phyloP scores from a whole-genome alignment of 345 rosid species.

The Pugionium dolabratum region DNA sequence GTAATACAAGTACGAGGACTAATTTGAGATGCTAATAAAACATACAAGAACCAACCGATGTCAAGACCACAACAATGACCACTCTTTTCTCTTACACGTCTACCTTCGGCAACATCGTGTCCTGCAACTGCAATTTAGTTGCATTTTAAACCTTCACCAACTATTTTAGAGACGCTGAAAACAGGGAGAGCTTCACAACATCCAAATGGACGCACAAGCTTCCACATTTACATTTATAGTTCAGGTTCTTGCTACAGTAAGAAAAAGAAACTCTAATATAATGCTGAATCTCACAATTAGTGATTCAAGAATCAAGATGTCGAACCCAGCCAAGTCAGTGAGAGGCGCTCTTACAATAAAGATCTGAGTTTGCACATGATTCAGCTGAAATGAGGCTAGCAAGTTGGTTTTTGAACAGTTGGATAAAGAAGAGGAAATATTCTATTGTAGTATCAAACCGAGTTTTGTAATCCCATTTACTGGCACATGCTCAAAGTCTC shows the following conservation, averaged over 20 bases:
- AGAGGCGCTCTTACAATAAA: too few species aligned
- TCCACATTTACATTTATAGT: too few species aligned
- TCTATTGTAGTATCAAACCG: neutral
- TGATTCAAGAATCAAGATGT: conserved; percentile 8
- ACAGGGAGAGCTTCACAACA: neutral
- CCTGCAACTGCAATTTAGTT: conserved; percentile 44
- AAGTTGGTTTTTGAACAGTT: neutral
- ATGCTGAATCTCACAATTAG: neutral
- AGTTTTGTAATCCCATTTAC: neutral
- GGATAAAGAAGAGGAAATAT: conserved; percentile 1
- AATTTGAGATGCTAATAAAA: neutral
- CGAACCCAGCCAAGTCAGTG: neutral
- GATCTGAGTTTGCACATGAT: neutral
- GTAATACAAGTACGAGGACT: neutral
- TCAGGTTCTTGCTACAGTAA: too few species aligned
- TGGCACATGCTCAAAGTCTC: neutral
- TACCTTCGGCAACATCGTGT: conserved; percentile 60
- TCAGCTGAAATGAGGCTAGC: conserved; percentile 3
- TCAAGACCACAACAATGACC: conserved; percentile 88
- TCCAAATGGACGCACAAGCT: too few species aligned
- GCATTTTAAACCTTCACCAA: neutral
- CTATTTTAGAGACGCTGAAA: neutral
- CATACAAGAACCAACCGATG: conserved; percentile 84
- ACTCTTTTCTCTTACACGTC: conserved; percentile 43
- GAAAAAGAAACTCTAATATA: too few species aligned